Base-by-base conservation (phyloP, 163 green algal species). In the Scenedesmus sp. region DNA sequence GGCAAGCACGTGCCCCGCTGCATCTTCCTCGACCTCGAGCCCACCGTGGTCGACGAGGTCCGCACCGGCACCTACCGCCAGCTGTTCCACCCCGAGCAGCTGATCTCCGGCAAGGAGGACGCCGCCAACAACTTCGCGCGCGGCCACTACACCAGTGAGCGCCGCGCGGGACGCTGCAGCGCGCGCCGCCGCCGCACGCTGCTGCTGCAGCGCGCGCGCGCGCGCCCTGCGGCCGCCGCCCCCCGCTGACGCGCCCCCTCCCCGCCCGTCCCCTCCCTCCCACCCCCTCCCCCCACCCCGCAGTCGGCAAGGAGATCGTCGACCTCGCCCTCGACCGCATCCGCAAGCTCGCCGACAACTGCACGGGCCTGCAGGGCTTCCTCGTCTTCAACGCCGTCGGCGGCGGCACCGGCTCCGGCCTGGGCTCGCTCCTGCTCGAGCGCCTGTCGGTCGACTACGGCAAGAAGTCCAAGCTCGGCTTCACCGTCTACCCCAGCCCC, bases 381-480 rank as follows among this genome's bases (percentile, higher is more conserved):
- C 87, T 99, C 58, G 94, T 98, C 33, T 99, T 99, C 95, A 99
- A 99, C 85, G 94, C 96, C 84, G 96, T 99, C 63, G 96, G 96
- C 77, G 96, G 96, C 78, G 96, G 96, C 70, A 99, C 96, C 56
- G 96, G 96, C 79, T 99, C 96, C 60, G 96, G 96, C 80, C 94
- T 99, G 58, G 96, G 94, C 82, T 98, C 94, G 54, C 89, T 98
- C 20, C 91, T 98, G 81, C 89, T 98, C 74, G 94, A 98, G 92
- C 91, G 94, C 70, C 91, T 98, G 73, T 97, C 91, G 39, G 94
- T 98, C 17, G 94, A 98, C 88, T 99, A 99, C 83, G 96, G 96
- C 89, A 99, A 99, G 94, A 99, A 99, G 92, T 98, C 93, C 87
- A 99, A 99, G 94, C 93, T 99, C 60, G 95, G 94, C 82, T 99